These are phyloP conservation scores for Sporothrix globosa DNA, from an alignment of 2,329 filamentous ascomycete genomes.

Conservation along the genomic window DNA sequence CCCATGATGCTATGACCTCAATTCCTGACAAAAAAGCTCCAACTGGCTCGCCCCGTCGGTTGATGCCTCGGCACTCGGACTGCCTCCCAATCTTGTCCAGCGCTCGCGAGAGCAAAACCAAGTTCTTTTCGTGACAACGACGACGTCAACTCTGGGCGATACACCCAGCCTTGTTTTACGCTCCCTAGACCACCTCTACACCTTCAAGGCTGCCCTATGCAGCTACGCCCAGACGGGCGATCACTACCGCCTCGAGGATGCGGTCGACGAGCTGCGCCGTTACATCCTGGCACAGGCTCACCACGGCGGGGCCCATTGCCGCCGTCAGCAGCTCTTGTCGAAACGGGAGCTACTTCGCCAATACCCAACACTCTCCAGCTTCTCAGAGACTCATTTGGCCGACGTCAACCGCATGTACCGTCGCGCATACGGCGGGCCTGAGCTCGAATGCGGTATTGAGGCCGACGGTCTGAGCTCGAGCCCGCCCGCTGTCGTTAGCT, in stretches of 20 bases:
- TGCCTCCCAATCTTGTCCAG: constrained; percentile 57
- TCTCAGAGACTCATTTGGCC: constrained; percentile 53
- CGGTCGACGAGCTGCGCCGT: constrained; percentile 65
- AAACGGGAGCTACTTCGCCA: constrained; percentile 57
- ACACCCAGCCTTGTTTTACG: constrained; percentile 62
- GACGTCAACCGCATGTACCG: constrained; percentile 62
- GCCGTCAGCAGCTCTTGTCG: constrained; percentile 54
- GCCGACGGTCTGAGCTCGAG: constrained; percentile 43
- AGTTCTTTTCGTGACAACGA: constrained; percentile 56
- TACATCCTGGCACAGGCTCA: constrained; percentile 55
- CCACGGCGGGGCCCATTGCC: constrained; percentile 53
- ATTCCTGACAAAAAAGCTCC: constrained; percentile 40
- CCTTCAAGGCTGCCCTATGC: constrained; percentile 64
- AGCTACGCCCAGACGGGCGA: constrained; percentile 56
- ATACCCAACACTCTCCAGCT: constrained; percentile 58
- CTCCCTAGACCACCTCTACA: constrained; percentile 65
- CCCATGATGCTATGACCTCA: constrained; percentile 17
- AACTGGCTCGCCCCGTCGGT: constrained; percentile 52
- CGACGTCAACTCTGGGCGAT: not conserved
- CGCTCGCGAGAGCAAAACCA: constrained; percentile 64
- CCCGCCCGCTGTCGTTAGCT: constrained; percentile 13
- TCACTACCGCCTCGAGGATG: constrained; percentile 57
- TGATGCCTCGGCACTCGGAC: constrained; percentile 49
- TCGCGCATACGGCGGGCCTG: constrained; percentile 57
- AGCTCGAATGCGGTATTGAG: constrained; percentile 53